A percentile compares a stretch with the other conserved stretches of the same genome.
Conservation (phyloP, 345 rosid genomes). For the Crucihimalaya himalaica region DNA sequence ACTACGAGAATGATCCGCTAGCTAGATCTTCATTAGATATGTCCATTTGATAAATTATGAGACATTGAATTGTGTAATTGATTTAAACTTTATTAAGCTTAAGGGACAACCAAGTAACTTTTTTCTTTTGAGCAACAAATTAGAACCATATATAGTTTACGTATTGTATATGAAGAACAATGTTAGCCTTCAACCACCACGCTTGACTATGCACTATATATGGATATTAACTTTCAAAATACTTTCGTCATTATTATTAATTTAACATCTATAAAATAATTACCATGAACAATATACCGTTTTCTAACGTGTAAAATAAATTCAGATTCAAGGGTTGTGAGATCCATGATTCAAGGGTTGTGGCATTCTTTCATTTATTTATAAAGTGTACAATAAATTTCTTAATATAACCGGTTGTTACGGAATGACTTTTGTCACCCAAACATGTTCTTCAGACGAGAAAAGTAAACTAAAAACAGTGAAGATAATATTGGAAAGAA, state of each 20-base stretch:
- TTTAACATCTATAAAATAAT: neutral
- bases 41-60: constrained; percentile 3
- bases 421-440: constrained; percentile 28
- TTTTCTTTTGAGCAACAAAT: neutral
- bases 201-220: too few relatives aligned
- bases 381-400: neutral
- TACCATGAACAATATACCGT: too few relatives aligned
- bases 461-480: constrained; percentile 32
- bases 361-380: neutral
- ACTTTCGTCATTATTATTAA: neutral
- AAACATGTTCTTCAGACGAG: constrained; percentile 27
- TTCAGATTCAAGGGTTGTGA: neutral
- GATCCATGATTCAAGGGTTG: neutral
- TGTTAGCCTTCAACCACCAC: neutral
- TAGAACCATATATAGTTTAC: neutral
- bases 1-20: constrained; percentile 31
- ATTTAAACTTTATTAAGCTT: neutral
- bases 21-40: constrained; percentile 30
- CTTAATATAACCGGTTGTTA: constrained; percentile 12
- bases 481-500: neutral
- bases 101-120: neutral
- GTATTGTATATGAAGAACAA: neutral
- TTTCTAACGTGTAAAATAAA: too few relatives aligned
- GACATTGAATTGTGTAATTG: neutral
- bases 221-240: neutral